phyloP scores from a whole-genome alignment of 2,329 filamentous ascomycete species.

The Apiospora sp. region DNA sequence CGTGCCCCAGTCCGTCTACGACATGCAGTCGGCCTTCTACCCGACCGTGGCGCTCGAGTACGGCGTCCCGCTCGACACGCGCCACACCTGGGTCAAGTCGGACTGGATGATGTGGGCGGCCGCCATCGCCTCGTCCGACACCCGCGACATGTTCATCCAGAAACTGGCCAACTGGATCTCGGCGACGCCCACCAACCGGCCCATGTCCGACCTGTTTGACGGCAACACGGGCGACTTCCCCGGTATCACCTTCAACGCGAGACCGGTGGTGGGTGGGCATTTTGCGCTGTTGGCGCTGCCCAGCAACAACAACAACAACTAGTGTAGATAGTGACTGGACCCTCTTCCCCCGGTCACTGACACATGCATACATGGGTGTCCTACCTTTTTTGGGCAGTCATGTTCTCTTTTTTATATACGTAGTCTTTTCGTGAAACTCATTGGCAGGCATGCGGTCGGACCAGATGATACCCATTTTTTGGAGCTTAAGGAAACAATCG shows the following conservation, averaged over 20 bases:
- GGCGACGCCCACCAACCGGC: conserved; percentile 72
- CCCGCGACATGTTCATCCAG: conserved; percentile 71
- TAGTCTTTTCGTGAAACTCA: background rate
- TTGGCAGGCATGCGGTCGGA: background rate
- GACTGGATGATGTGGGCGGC: conserved; percentile 90
- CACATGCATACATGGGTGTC: background rate
- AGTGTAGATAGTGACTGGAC: background rate
- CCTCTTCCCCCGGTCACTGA: too few species aligned
- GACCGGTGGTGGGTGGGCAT: conserved; percentile 81
- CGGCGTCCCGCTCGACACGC: conserved; percentile 82
- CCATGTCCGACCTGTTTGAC: conserved; percentile 81
- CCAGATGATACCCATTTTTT: conserved; percentile 16
- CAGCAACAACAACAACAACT: background rate
- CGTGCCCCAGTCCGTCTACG: conserved; percentile 78
- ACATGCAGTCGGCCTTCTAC: conserved; percentile 82
- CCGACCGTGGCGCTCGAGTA: conserved; percentile 74
- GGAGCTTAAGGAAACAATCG: conserved; percentile 1
- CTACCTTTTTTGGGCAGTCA: background rate
- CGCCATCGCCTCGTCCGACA: conserved; percentile 70
- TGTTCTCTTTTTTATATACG: background rate
- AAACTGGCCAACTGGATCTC: conserved; percentile 78
- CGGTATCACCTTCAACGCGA: conserved; percentile 74
- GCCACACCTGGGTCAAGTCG: conserved; percentile 83
- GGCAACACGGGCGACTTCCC: conserved; percentile 73
- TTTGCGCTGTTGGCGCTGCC: conserved; percentile 78